These are phyloP conservation scores for Rosa persica DNA, from an alignment of 306 rosid species.

Conservation along the genomic window DNA sequence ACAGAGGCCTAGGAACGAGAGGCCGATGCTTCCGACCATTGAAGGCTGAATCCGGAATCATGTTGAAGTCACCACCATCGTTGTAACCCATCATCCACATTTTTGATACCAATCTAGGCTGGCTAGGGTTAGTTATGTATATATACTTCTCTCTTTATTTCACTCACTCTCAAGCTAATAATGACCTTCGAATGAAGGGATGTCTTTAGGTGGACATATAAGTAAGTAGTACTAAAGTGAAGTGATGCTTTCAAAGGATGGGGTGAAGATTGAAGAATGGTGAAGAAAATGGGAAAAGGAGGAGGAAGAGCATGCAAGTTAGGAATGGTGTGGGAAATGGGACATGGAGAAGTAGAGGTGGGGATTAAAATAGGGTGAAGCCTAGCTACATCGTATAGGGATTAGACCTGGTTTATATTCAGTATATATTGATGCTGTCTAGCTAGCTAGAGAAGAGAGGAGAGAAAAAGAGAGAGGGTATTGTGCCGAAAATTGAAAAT, in stretches of 20 bases:
- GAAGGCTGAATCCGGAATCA: slow-evolving; percentile 53
- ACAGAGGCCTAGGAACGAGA: slow-evolving; percentile 62
- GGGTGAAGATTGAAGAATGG: neutral
- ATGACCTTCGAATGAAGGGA: neutral
- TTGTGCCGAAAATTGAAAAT: slow-evolving; percentile 12
- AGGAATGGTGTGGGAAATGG: neutral
- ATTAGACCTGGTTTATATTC: slow-evolving; percentile 34
- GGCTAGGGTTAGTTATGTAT: slow-evolving; percentile 1
- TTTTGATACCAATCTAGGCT: neutral
- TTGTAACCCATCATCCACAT: slow-evolving; percentile 92
- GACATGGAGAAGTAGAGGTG: neutral
- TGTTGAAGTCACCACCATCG: slow-evolving; percentile 57
- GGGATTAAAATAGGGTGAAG: slow-evolving; percentile 28
- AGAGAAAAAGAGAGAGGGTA: neutral
- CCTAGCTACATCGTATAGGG: slow-evolving; percentile 21
- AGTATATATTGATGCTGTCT: slow-evolving; percentile 37
- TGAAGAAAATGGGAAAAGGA: neutral
- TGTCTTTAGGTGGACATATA: neutral
- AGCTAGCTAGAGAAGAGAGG: slow-evolving; percentile 15
- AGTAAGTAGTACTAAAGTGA: slow-evolving; percentile 1
- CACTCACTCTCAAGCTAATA: slow-evolving; percentile 1
- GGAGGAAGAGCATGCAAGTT: neutral
- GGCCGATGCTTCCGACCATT: slow-evolving; percentile 66
- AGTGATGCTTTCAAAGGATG: neutral
- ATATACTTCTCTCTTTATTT: neutral